Conservation (phyloP, 306 rosid genomes). For the Castanea sativa region DNA sequence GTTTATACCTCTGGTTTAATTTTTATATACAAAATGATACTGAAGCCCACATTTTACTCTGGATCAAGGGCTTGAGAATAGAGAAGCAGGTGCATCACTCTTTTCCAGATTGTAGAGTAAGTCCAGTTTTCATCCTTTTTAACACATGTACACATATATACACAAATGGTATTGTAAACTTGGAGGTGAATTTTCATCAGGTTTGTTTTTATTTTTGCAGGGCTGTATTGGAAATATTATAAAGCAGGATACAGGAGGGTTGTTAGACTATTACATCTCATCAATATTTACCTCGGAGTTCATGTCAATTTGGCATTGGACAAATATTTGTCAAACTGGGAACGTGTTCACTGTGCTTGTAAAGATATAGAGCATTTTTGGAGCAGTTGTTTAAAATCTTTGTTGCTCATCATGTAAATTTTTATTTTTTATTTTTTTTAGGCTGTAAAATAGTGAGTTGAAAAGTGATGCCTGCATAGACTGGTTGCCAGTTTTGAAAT, state of each 20-base stretch:
- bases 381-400: neutral
- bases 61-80: constrained; percentile 13
- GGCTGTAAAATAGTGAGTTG: neutral
- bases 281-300: neutral
- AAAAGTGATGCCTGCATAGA: neutral
- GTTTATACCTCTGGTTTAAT: neutral
- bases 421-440: neutral
- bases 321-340: neutral
- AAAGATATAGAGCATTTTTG: neutral
- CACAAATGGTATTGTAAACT: neutral
- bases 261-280: neutral
- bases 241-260: constrained; percentile 16
- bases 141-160: neutral
- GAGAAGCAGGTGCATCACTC: constrained; percentile 1
- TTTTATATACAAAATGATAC: constrained; percentile 14
- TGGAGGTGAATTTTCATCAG: neutral
- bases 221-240: constrained; percentile 22
- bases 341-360: neutral
- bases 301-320: neutral
- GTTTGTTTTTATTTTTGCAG: constrained; percentile 34
- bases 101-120: constrained; percentile 24
- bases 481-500: neutral
- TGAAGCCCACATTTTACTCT: neutral
- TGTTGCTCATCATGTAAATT: neutral
- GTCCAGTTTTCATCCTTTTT: constrained; percentile 5